Evolutionary conservation across 441 rosid species (phyloP).

Genomic region (Codiaeum variegatum): DNA sequence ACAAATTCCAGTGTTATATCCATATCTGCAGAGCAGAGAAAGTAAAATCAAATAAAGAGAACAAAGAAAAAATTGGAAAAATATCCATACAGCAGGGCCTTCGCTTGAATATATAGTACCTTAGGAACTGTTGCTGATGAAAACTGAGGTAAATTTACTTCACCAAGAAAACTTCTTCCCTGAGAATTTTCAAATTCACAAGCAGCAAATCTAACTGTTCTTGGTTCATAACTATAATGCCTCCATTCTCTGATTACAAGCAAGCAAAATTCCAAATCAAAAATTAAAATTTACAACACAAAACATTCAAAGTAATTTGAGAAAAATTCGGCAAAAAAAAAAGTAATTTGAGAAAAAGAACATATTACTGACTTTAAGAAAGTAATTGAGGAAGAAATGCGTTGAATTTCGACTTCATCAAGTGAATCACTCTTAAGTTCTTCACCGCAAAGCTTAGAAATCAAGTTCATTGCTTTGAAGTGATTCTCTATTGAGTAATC

Average conservation of each 20-base stretch:
- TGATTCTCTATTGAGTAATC: conserved; percentile 64
- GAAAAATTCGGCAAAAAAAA: too few relatives aligned
- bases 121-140: conserved; percentile 72
- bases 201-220: conserved; percentile 51
- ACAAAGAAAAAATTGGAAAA: not conserved
- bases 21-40: not conserved
- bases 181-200: conserved; percentile 27
- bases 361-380: conserved; percentile 52
- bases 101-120: conserved; percentile 37
- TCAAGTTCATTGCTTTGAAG: conserved; percentile 50
- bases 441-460: conserved; percentile 54
- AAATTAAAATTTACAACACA: not conserved
- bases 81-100: not conserved
- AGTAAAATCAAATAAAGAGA: conserved; percentile 8
- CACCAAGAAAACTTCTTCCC: conserved; percentile 22
- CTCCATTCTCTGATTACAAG: conserved; percentile 57
- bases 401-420: conserved; percentile 35
- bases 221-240: conserved; percentile 50
- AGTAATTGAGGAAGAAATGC: conserved; percentile 49
- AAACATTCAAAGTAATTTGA: not conserved
- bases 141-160: conserved; percentile 58
- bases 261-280: not conserved
- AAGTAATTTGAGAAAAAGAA: not conserved
- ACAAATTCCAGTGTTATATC: conserved; percentile 11
- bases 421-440: conserved; percentile 19